phyloP scores from a whole-genome alignment of 202 grass and related monocot genomes.

The Zizania palustris region DNA sequence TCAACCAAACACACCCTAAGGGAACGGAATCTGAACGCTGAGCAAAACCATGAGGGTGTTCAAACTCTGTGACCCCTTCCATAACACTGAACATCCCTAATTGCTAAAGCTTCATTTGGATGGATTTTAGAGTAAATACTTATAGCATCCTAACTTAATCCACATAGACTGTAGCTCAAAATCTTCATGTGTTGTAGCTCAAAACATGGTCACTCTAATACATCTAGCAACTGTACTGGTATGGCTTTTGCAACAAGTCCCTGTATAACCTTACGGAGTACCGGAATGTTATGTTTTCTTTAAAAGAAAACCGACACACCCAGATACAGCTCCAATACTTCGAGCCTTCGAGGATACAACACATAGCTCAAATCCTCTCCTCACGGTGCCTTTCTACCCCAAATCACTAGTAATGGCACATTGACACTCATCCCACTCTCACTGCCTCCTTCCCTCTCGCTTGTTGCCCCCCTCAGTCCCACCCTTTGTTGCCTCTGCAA shows the following conservation, averaged over 20 bases:
- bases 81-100: background rate
- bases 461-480: background rate
- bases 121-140: background rate
- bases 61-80: constrained; percentile 26
- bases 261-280: background rate
- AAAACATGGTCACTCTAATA: background rate
- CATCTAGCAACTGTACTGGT: background rate
- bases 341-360: background rate
- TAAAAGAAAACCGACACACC: background rate
- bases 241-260: background rate
- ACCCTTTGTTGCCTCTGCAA: background rate
- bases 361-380: background rate
- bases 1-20: no score
- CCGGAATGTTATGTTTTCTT: background rate
- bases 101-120: background rate
- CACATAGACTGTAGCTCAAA: background rate
- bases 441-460: background rate
- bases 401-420: background rate
- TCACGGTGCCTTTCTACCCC: background rate
- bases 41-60: constrained; percentile 8
- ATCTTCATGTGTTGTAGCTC: background rate
- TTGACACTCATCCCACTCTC: background rate
- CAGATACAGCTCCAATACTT: background rate
- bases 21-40: background rate
- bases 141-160: background rate